These are phyloP conservation scores for Proliferodiscus dingleyae DNA, from an alignment of 2,329 filamentous ascomycete species.

Conservation along the genomic window DNA sequence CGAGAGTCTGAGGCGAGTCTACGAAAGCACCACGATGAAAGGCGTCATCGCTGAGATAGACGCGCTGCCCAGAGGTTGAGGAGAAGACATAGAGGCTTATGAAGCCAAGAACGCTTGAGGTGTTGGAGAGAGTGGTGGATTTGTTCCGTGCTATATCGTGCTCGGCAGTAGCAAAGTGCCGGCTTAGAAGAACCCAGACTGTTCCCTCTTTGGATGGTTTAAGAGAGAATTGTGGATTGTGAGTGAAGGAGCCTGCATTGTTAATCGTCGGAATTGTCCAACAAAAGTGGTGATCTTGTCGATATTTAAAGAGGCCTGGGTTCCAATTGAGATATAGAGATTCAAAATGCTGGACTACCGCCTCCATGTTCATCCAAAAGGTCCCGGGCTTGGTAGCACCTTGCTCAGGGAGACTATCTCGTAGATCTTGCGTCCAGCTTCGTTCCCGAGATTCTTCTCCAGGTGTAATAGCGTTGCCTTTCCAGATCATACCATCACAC, in stretches of 20 bases:
- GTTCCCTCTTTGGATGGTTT: slow-evolving; percentile 52
- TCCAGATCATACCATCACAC: slow-evolving; percentile 76
- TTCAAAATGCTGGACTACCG: slow-evolving; percentile 86
- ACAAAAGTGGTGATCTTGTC: slow-evolving; percentile 84
- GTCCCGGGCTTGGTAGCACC: slow-evolving; percentile 55
- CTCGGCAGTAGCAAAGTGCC: slow-evolving; percentile 74
- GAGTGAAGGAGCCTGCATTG: slow-evolving; percentile 51
- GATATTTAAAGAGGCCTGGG: slow-evolving; percentile 70
- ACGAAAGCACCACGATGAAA: slow-evolving; percentile 79
- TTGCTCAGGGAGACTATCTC: slow-evolving; percentile 22
- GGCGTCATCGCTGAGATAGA: slow-evolving; percentile 69
- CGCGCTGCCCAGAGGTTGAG: slow-evolving; percentile 56
- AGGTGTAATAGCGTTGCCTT: slow-evolving; percentile 36
- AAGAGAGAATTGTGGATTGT: slow-evolving; percentile 70
- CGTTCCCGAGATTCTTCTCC: slow-evolving; percentile 3
- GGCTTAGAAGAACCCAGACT: slow-evolving; percentile 80
- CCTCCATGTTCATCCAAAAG: slow-evolving; percentile 89
- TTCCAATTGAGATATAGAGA: slow-evolving; percentile 99
- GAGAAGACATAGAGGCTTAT: slow-evolving; percentile 84
- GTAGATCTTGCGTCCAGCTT: slow-evolving; percentile 21
- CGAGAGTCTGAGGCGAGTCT: slow-evolving; percentile 86
- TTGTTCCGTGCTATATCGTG: slow-evolving; percentile 49
- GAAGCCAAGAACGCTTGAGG: slow-evolving; percentile 55
- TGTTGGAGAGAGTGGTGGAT: slow-evolving; percentile 24
- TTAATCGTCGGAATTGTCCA: slow-evolving; percentile 60